These are phyloP conservation scores for Cyclotella cryptica DNA, from an alignment of 108 stramenopile genomes.

Conservation along the genomic window DNA sequence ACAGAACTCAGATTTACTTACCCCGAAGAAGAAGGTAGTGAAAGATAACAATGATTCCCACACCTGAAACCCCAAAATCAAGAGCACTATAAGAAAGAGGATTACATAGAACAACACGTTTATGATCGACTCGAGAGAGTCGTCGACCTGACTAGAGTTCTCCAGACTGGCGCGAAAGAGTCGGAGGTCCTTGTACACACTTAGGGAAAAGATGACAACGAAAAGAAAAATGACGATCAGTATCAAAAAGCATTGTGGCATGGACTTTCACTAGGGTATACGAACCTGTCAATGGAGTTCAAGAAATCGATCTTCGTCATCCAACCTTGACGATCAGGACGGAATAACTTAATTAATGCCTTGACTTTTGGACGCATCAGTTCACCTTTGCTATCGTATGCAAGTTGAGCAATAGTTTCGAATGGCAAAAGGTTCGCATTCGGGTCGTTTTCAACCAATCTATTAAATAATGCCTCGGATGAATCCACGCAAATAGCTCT, in stretches of 20 bases:
- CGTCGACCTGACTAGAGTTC: conserved; percentile 58
- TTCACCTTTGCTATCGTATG: conserved; percentile 40
- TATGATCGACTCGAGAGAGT: conserved; percentile 64
- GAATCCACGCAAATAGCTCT: conserved; percentile 68
- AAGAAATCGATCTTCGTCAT: conserved; percentile 73
- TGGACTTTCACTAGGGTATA: conserved; percentile 61
- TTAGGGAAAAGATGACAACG: no score
- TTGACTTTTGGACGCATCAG: conserved; percentile 58
- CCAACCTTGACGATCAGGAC: conserved; percentile 64
- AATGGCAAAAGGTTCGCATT: conserved; percentile 53
- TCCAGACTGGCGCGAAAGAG: conserved; percentile 52
- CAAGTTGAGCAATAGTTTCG: conserved; percentile 54
- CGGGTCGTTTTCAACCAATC: conserved; percentile 49
- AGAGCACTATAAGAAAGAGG: conserved; percentile 49
- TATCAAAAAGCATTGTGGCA: conserved; percentile 12
- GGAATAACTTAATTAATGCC: conserved; percentile 63
- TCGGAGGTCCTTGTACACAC: conserved; percentile 68
- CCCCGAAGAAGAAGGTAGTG: conserved; percentile 55
- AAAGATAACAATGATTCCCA: conserved; percentile 59
- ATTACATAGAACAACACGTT: conserved; percentile 64
- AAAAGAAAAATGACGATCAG: no score
- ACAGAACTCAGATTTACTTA: not conserved
- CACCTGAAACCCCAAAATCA: conserved; percentile 49
- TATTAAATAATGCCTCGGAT: conserved; percentile 56
- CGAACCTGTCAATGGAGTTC: conserved; percentile 66